Evolutionary conservation across 805 yeast genomes (phyloP).

Genomic region (Zygosaccharomyces bailii): DNA sequence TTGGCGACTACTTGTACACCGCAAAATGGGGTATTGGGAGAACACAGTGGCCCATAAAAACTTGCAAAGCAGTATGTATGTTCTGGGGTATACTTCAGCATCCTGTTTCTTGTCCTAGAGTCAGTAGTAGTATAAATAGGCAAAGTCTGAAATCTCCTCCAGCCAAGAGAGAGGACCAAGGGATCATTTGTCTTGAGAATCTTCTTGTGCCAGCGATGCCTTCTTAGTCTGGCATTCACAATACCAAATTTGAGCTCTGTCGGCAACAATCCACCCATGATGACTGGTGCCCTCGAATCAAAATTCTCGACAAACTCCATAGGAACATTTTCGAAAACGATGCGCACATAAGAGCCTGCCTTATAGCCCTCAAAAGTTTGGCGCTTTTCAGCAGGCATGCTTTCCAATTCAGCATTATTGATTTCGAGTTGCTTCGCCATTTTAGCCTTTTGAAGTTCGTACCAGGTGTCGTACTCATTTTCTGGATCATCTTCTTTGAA

Average conservation of each 20-base stretch:
- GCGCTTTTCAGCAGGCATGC: slow-evolving; percentile 74
- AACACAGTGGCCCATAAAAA: slow-evolving; percentile 93
- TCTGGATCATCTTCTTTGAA: slow-evolving; percentile 79
- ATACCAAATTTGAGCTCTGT: slow-evolving; percentile 93
- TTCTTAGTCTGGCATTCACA: slow-evolving; percentile 87
- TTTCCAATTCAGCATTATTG: slow-evolving; percentile 73
- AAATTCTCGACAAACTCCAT: slow-evolving; percentile 87
- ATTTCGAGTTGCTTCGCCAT: slow-evolving; percentile 95
- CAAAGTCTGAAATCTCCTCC: slow-evolving; percentile 97
- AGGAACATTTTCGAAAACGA: slow-evolving; percentile 79
- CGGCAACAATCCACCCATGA: slow-evolving; percentile 85
- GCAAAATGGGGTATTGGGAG: slow-evolving; percentile 96
- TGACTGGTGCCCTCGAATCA: slow-evolving; percentile 78
- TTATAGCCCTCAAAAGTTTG: slow-evolving; percentile 82
- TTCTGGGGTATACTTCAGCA: slow-evolving; percentile 97
- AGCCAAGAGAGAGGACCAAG: slow-evolving; percentile 85
- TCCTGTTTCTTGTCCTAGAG: slow-evolving; percentile 94
- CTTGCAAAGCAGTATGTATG: slow-evolving; percentile 96
- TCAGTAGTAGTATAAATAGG: slow-evolving; percentile 96
- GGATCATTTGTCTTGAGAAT: slow-evolving; percentile 95
- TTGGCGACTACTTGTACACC: slow-evolving; percentile 88
- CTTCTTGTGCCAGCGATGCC: slow-evolving; percentile 98
- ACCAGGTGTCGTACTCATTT: slow-evolving; percentile 92
- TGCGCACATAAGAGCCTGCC: slow-evolving; percentile 90
- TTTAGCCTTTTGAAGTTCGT: slow-evolving; percentile 93